phyloP scores from a whole-genome alignment of 2,329 filamentous ascomycete species.

The Blastomyces parvus region DNA sequence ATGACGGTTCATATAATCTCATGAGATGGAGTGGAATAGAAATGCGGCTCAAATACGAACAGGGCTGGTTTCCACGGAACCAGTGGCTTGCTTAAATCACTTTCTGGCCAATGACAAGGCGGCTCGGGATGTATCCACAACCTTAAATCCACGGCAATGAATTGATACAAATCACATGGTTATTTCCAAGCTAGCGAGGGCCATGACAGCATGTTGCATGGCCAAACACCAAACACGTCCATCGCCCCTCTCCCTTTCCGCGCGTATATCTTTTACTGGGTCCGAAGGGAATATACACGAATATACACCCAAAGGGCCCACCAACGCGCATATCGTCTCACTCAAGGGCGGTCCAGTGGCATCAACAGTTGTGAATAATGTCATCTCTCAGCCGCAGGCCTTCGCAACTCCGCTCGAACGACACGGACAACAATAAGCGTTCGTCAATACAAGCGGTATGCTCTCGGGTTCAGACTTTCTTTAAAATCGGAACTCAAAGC shows the following conservation, averaged over 20 bases:
- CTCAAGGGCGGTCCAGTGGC: background rate
- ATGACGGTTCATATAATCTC: too few relatives aligned
- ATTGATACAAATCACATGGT: background rate
- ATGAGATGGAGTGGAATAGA: background rate
- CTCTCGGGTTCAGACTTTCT: background rate
- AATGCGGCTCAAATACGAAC: background rate
- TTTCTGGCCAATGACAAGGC: background rate
- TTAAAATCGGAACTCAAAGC: background rate
- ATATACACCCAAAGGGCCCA: background rate
- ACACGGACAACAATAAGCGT: conserved; percentile 4
- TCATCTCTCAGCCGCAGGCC: background rate
- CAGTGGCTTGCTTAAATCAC: background rate
- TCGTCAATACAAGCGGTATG: conserved; percentile 2
- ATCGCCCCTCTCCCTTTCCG: background rate
- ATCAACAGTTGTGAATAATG: background rate
- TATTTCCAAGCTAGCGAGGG: background rate
- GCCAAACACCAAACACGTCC: background rate
- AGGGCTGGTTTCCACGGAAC: background rate
- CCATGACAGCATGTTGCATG: background rate
- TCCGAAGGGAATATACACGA: background rate
- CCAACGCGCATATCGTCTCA: background rate
- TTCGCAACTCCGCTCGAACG: conserved; percentile 2
- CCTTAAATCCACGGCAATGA: conserved; percentile 2
- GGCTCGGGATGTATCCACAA: background rate
- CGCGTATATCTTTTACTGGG: background rate